Evolutionary conservation across 345 rosid genomes (phyloP).

Genomic region (Bretschneidera sinensis): DNA sequence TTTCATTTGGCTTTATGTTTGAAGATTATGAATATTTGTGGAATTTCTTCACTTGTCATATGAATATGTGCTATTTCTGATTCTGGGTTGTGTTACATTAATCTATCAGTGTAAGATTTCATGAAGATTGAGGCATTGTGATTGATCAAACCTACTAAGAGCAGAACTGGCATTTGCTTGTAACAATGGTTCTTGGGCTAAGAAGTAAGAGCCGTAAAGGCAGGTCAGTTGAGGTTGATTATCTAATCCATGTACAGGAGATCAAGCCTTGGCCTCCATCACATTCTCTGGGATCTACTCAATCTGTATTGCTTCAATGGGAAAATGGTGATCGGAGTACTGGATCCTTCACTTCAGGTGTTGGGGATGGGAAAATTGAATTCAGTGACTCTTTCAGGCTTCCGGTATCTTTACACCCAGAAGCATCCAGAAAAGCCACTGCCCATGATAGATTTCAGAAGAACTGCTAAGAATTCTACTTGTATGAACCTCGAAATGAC

Average conservation of each 20-base stretch:
- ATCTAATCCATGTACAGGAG: no score
- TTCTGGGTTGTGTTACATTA: no score
- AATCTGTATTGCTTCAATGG: conserved; percentile 75
- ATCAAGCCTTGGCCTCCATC: conserved; percentile 86
- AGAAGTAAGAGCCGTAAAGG: no score
- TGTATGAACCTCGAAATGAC: conserved; percentile 63
- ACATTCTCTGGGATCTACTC: conserved; percentile 40
- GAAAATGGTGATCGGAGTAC: conserved; percentile 57
- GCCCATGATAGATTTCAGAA: conserved; percentile 82
- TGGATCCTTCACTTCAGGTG: conserved; percentile 52
- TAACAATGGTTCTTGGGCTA: no score
- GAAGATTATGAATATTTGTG: not conserved
- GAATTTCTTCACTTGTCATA: not conserved
- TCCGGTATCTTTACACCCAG: no score
- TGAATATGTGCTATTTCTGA: not conserved
- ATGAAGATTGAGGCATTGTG: conserved; percentile 19
- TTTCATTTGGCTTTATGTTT: conserved; percentile 2
- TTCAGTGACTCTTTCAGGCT: no score
- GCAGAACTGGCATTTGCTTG: conserved; percentile 17
- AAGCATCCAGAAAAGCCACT: no score
- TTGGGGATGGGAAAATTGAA: no score
- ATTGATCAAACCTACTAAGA: conserved; percentile 13
- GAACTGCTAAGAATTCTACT: conserved; percentile 58
- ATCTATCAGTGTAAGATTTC: conserved; percentile 3
- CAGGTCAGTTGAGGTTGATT: no score